Conservation (phyloP, 306 rosid species). For the Vachellia collinsii region DNA sequence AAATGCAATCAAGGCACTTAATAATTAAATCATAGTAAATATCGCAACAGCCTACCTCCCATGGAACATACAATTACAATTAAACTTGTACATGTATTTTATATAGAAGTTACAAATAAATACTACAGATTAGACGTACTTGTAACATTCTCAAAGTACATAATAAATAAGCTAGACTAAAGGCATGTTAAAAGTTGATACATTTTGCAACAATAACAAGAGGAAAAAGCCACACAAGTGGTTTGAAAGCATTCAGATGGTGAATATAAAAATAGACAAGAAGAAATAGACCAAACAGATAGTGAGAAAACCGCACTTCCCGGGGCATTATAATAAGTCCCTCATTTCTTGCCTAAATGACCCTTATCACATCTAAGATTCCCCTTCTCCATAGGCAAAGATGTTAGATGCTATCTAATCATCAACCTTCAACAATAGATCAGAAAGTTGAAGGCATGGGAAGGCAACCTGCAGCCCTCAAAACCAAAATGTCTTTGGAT, state of each 20-base stretch:
- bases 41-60: background rate
- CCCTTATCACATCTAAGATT: background rate
- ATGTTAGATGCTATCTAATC: background rate
- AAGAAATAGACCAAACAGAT: no score
- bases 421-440: background rate
- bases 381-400: conserved; percentile 4
- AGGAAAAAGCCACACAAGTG: background rate
- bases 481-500: background rate
- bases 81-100: background rate
- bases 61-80: background rate
- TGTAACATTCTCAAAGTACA: background rate
- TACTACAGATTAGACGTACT: background rate
- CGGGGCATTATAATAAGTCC: background rate
- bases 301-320: background rate
- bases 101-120: background rate
- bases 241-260: conserved; percentile 8
- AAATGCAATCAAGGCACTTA: background rate
- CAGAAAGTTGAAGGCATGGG: background rate
- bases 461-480: background rate
- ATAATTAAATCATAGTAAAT: background rate
- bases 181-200: background rate
- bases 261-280: background rate
- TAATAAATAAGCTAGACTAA: background rate
- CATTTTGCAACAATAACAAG: conserved; percentile 4
- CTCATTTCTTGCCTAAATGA: background rate